A percentile compares a stretch with the other conserved stretches of the same genome.
Evolutionary conservation across 2,329 filamentous ascomycete species (phyloP).

Genomic region (Fusarium lateritium): DNA sequence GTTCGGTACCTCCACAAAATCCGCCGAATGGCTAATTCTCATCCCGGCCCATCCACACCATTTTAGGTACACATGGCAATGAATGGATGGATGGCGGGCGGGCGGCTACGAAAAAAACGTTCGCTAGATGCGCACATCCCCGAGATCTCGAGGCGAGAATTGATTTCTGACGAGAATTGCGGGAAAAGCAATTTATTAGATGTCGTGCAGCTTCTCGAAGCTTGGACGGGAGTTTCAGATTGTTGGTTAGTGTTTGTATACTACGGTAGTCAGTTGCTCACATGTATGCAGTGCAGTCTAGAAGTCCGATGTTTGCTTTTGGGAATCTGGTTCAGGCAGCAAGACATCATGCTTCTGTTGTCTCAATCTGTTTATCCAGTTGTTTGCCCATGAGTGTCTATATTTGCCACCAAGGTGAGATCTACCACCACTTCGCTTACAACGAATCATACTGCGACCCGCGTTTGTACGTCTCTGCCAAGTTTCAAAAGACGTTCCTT

Average conservation of each 20-base stretch:
- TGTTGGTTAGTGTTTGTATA: background rate
- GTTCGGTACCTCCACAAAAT: constrained; percentile 32
- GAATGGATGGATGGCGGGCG: too few relatives aligned
- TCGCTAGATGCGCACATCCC: too few relatives aligned
- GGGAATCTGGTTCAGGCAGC: background rate
- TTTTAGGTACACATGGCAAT: background rate
- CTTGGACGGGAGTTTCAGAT: constrained; percentile 4
- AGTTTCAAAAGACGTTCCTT: background rate
- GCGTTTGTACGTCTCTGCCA: background rate
- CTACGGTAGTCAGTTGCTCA: background rate
- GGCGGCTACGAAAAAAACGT: too few relatives aligned
- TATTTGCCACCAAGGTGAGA: background rate
- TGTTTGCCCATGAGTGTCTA: background rate
- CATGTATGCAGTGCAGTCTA: background rate
- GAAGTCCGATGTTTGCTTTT: background rate
- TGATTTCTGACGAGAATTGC: constrained; percentile 18
- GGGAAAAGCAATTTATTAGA: constrained; percentile 26
- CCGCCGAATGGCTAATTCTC: constrained; percentile 19
- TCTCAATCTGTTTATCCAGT: background rate
- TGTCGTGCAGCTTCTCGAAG: constrained; percentile 6
- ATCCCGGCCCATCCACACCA: constrained; percentile 4
- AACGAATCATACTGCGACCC: background rate
- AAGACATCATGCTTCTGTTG: background rate
- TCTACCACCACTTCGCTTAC: too few relatives aligned
- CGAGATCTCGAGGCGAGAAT: background rate